phyloP scores from a whole-genome alignment of 1,284 basidiomycete genomes.

The Puccinia polysora region DNA sequence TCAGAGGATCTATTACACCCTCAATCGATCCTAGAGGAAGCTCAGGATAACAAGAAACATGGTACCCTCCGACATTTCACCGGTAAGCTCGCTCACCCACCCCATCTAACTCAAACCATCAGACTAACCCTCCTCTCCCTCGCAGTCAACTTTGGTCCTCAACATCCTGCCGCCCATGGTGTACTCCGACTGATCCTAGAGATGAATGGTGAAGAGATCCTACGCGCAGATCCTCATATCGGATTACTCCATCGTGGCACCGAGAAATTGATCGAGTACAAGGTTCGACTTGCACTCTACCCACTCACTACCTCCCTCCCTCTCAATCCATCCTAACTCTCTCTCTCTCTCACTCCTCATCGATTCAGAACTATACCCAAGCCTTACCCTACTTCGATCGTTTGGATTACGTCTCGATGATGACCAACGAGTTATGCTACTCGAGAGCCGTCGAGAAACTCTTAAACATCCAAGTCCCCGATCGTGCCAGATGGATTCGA shows the following conservation, averaged over 20 bases:
- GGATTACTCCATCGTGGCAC: conserved; percentile 95
- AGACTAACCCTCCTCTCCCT: background rate
- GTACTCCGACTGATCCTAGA: conserved; percentile 96
- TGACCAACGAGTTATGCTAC: conserved; percentile 63
- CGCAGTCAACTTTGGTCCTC: conserved; percentile 89
- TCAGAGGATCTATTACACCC: conserved; percentile 31
- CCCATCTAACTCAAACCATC: background rate
- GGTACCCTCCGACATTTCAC: conserved; percentile 38
- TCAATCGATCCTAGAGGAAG: conserved; percentile 24
- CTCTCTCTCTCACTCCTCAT: background rate
- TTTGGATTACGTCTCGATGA: conserved; percentile 98
- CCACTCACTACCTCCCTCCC: background rate
- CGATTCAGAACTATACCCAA: conserved; percentile 77
- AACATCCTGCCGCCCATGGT: conserved; percentile 97
- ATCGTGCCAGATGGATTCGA: conserved; percentile 96
- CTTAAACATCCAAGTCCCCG: conserved; percentile 97
- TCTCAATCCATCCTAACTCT: background rate
- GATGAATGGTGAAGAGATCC: conserved; percentile 77
- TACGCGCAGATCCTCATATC: conserved; percentile 61
- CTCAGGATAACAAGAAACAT: conserved; percentile 28
- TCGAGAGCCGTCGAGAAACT: conserved; percentile 96
- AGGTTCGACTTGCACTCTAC: conserved; percentile 53
- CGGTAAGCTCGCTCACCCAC: background rate
- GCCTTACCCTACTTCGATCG: conserved; percentile 99
- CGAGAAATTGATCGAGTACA: conserved; percentile 98